A percentile compares a stretch with the other conserved stretches of the same genome.
Conservation (phyloP, 306 rosid genomes). For the Vachellia pachyceras region DNA sequence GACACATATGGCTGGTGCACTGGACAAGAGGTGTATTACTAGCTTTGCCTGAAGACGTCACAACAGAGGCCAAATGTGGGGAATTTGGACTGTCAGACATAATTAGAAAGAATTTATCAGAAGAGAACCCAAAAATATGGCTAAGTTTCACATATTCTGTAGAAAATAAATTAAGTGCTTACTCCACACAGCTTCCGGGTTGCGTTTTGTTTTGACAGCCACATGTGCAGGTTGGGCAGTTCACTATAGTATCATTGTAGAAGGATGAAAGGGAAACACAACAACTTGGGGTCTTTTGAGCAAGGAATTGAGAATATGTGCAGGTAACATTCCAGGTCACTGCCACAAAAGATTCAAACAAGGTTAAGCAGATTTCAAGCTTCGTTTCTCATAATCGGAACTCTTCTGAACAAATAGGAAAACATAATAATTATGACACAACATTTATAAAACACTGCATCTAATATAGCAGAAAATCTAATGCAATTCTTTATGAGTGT, state of each 20-base stretch:
- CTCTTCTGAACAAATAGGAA: conserved; percentile 1
- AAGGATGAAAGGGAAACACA: too few relatives aligned
- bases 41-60: conserved; percentile 59
- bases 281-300: too few relatives aligned
- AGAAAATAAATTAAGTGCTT: too few relatives aligned
- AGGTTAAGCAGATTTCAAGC: conserved; percentile 27
- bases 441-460: neutral
- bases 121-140: conserved; percentile 7
- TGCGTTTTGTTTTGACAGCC: too few relatives aligned
- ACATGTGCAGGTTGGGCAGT: too few relatives aligned
- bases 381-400: neutral
- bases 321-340: too few relatives aligned
- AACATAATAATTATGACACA: conserved; percentile 12
- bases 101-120: conserved; percentile 16
- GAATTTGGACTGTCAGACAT: conserved; percentile 56
- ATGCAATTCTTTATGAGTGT: neutral
- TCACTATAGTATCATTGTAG: too few relatives aligned
- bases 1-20: too few relatives aligned
- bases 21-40: too few relatives aligned
- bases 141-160: conserved; percentile 21
- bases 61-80: conserved; percentile 79
- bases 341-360: too few relatives aligned
- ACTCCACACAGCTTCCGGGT: too few relatives aligned
- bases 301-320: too few relatives aligned
- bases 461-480: neutral